These are phyloP conservation scores for Solanum clarkiae DNA, from an alignment of 257 asterid species.

Conservation along the genomic window DNA sequence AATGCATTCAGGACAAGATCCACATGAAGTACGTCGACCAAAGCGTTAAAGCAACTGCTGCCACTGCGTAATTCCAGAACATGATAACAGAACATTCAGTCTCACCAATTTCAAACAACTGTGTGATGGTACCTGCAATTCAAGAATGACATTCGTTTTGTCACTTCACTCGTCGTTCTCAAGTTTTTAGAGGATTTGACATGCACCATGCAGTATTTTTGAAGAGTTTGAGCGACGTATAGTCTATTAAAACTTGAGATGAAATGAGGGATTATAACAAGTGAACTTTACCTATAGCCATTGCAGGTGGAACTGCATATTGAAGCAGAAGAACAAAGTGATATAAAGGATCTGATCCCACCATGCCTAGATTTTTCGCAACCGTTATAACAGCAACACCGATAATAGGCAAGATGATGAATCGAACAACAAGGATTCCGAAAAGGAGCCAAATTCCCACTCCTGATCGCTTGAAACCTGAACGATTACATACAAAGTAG, in stretches of 20 bases:
- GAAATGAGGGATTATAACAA: not conserved
- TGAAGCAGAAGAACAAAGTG: constrained; percentile 16
- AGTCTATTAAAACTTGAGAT: not conserved
- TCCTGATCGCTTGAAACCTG: constrained; percentile 16
- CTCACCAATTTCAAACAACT: constrained; percentile 19
- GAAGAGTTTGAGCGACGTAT: not conserved
- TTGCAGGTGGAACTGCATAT: constrained; percentile 12
- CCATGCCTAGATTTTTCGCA: constrained; percentile 2
- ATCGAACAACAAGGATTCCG: constrained; percentile 3
- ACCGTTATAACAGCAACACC: not conserved
- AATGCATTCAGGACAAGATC: not conserved
- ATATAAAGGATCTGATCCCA: constrained; percentile 13
- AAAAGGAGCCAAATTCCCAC: constrained; percentile 9
- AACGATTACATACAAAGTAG: not conserved
- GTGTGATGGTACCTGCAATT: constrained; percentile 15
- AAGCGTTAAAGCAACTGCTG: constrained; percentile 13
- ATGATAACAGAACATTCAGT: constrained; percentile 21
- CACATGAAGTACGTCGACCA: constrained; percentile 17
- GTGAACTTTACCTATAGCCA: constrained; percentile 6
- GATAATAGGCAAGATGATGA: not conserved
- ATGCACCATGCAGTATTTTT: not conserved
- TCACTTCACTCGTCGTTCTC: not conserved
- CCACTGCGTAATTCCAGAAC: constrained; percentile 17
- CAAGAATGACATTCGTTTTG: not conserved
- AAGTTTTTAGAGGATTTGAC: not conserved